phyloP scores from a whole-genome alignment of 2,329 filamentous ascomycete genomes.

The Rutstroemia sp. region DNA sequence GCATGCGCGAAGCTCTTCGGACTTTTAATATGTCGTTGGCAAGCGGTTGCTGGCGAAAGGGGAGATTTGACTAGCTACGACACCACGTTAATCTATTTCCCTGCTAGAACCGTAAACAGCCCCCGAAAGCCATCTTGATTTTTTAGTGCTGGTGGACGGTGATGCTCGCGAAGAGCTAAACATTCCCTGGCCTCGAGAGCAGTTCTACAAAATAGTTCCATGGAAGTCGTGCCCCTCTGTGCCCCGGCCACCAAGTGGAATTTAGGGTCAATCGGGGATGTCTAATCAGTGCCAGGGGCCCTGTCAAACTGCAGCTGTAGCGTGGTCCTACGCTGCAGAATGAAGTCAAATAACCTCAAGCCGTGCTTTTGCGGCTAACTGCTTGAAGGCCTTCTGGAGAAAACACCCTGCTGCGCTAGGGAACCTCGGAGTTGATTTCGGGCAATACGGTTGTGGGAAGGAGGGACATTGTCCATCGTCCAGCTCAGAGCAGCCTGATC shows the following conservation, averaged over 20 bases:
- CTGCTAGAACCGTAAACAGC: background rate
- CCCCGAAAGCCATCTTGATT: too few relatives aligned
- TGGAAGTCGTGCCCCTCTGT: background rate
- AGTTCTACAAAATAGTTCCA: background rate
- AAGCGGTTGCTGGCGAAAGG: background rate
- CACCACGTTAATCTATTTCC: background rate
- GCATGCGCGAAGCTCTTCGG: background rate
- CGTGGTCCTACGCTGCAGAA: background rate
- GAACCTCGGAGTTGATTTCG: conserved; percentile 12
- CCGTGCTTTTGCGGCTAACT: conserved; percentile 2
- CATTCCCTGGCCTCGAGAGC: background rate
- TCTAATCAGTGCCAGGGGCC: conserved; percentile 2
- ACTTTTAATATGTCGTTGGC: background rate
- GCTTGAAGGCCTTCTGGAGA: background rate
- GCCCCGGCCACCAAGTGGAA: background rate
- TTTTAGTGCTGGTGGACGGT: background rate
- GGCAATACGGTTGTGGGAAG: conserved; percentile 19
- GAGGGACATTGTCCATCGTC: background rate
- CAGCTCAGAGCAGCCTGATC: background rate
- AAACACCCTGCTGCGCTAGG: background rate
- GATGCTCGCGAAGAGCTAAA: background rate
- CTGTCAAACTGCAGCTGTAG: conserved; percentile 4
- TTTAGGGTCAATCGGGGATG: background rate
- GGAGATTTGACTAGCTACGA: background rate
- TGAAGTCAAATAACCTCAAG: conserved; percentile 1